Percentiles rank a stretch among this genome's conserved stretches.
These are phyloP conservation scores for Anethum foeniculum DNA, from an alignment of 140 eudicot genomes.

Conservation along the genomic window DNA sequence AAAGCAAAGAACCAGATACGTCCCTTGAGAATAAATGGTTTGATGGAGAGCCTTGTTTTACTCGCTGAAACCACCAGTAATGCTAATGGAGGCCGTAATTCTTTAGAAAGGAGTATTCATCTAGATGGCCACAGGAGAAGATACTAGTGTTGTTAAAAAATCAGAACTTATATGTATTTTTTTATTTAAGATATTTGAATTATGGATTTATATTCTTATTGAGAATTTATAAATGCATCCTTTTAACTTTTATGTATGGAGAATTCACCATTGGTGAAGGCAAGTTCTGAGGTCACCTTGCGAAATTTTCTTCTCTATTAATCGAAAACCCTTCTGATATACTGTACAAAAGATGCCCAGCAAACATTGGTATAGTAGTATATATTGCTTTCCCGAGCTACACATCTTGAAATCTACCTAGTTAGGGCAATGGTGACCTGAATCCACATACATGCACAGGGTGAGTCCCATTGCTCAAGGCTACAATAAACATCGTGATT, in stretches of 20 bases:
- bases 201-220: background rate
- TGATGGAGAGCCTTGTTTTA: too few species aligned
- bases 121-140: too few species aligned
- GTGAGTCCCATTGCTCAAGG: background rate
- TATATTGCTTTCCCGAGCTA: background rate
- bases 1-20: too few species aligned
- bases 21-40: too few species aligned
- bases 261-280: background rate
- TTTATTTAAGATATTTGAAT: background rate
- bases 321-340: background rate
- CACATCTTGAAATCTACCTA: background rate
- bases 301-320: background rate
- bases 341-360: background rate
- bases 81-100: too few species aligned
- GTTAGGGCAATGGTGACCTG: background rate
- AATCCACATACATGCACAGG: background rate
- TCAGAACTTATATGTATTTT: background rate
- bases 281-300: background rate
- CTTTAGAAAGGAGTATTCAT: too few species aligned
- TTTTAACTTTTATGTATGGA: too few species aligned
- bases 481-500: background rate
- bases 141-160: too few species aligned
- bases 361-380: background rate
- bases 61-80: too few species aligned
- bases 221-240: background rate